These are phyloP conservation scores for Paracoccidioides lutzii DNA, from an alignment of 2,329 filamentous ascomycete species.

Conservation along the genomic window DNA sequence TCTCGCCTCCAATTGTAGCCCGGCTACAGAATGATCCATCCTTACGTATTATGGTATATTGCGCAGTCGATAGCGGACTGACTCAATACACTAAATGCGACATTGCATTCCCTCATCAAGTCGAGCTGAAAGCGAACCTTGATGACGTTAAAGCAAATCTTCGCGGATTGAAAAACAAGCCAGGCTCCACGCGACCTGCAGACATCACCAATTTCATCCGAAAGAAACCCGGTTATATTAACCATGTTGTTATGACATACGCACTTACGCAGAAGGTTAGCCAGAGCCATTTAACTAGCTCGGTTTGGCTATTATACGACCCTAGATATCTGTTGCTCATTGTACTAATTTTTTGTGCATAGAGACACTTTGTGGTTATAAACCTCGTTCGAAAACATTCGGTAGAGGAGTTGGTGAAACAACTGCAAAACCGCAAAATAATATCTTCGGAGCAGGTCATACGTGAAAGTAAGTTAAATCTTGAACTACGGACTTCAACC, in stretches of 20 bases:
- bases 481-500: slow-evolving; percentile 19
- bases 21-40: slow-evolving; percentile 48
- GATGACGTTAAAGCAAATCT: slow-evolving; percentile 86
- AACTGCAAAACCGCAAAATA: slow-evolving; percentile 52
- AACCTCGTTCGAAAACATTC: slow-evolving; percentile 63
- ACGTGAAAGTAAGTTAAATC: slow-evolving; percentile 52
- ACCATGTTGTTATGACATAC: slow-evolving; percentile 76
- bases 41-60: slow-evolving; percentile 70
- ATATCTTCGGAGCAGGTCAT: slow-evolving; percentile 74
- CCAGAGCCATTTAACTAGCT: slow-evolving; percentile 6
- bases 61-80: slow-evolving; percentile 49
- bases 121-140: slow-evolving; percentile 81
- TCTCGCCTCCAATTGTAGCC: slow-evolving; percentile 41
- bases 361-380: slow-evolving; percentile 62
- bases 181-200: slow-evolving; percentile 82
- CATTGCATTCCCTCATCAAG: slow-evolving; percentile 79
- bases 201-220: slow-evolving; percentile 73
- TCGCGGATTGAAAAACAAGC: slow-evolving; percentile 88
- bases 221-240: slow-evolving; percentile 54
- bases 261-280: slow-evolving; percentile 77
- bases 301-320: background rate
- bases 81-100: slow-evolving; percentile 50
- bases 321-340: background rate
- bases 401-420: slow-evolving; percentile 56
- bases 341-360: slow-evolving; percentile 8